These are phyloP conservation scores for Ottelia alismoides DNA, from an alignment of 106 monocot genomes.

Conservation along the genomic window DNA sequence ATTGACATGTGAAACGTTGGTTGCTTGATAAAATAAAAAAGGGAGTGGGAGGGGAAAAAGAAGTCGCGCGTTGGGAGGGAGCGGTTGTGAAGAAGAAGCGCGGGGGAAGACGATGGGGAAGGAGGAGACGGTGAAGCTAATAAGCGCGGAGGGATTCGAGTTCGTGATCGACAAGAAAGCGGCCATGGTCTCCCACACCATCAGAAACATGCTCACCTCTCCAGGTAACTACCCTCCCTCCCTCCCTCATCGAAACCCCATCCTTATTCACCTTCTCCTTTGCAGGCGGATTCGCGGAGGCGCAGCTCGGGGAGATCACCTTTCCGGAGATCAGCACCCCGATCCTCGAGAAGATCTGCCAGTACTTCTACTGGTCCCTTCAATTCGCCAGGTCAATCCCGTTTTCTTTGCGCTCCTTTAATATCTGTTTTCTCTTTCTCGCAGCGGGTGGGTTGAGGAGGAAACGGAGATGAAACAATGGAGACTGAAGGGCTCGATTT, in stretches of 20 bases:
- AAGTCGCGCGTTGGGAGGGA: not conserved
- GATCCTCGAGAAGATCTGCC: conserved; percentile 90
- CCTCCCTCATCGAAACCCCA: not conserved
- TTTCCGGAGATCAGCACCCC: conserved; percentile 87
- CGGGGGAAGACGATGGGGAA: conserved; percentile 19
- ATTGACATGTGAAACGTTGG: no score
- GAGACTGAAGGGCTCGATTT: no score
- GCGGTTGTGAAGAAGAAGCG: not conserved
- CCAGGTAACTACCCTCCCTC: conserved; percentile 39
- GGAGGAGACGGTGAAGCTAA: conserved; percentile 74
- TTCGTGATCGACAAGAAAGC: conserved; percentile 83
- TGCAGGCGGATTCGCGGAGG: conserved; percentile 70
- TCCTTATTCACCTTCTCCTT: no score
- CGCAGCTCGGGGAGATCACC: conserved; percentile 61
- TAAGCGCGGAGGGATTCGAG: conserved; percentile 94
- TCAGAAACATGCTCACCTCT: conserved; percentile 92
- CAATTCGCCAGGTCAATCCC: conserved; percentile 87
- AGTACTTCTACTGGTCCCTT: conserved; percentile 93
- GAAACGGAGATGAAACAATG: no score
- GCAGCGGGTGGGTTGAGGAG: no score
- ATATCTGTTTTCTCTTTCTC: no score
- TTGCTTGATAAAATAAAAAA: no score
- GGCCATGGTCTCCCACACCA: conserved; percentile 90
- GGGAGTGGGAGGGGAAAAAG: no score
- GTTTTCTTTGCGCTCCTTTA: no score